Percentiles rank a stretch among this genome's conserved stretches.
These are phyloP conservation scores for Pouteria glomerata DNA, from an alignment of 148 eudicot genomes.

Conservation along the genomic window DNA sequence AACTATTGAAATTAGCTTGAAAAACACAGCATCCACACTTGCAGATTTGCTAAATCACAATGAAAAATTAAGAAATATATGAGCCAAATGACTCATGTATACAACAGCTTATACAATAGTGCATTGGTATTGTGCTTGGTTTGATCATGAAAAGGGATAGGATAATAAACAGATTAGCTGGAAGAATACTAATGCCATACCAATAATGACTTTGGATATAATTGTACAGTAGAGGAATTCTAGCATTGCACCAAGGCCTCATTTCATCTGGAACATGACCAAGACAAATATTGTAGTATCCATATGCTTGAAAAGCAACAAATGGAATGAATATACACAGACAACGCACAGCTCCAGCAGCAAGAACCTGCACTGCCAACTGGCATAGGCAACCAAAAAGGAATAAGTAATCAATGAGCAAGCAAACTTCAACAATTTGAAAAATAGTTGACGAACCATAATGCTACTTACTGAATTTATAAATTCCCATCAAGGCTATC, in stretches of 20 bases:
- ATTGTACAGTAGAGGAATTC: constrained; percentile 72
- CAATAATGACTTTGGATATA: constrained; percentile 92
- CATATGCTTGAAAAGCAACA: constrained; percentile 81
- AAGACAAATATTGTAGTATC: constrained; percentile 67
- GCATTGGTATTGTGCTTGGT: too few species aligned
- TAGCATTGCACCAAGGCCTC: constrained; percentile 92
- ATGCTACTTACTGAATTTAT: neutral
- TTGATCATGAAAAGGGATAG: constrained; percentile 4
- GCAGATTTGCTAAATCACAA: too few species aligned
- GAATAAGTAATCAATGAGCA: constrained; percentile 1
- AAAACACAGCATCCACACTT: neutral
- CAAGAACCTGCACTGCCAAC: constrained; percentile 52
- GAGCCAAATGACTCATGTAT: neutral
- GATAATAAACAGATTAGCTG: neutral
- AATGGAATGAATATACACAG: constrained; percentile 62
- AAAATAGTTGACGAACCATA: neutral
- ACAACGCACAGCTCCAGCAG: constrained; percentile 52
- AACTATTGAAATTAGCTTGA: neutral
- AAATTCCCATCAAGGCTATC: neutral
- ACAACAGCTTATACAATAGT: neutral
- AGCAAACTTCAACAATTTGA: neutral
- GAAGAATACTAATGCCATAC: constrained; percentile 36
- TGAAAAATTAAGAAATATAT: too few species aligned
- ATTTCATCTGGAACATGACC: constrained; percentile 43
- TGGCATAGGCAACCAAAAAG: constrained; percentile 23